Percentiles rank a stretch among this genome's conserved stretches.
phyloP scores from a whole-genome alignment of 495 filamentous ascomycete species.

The Penicillium bialowiezense region DNA sequence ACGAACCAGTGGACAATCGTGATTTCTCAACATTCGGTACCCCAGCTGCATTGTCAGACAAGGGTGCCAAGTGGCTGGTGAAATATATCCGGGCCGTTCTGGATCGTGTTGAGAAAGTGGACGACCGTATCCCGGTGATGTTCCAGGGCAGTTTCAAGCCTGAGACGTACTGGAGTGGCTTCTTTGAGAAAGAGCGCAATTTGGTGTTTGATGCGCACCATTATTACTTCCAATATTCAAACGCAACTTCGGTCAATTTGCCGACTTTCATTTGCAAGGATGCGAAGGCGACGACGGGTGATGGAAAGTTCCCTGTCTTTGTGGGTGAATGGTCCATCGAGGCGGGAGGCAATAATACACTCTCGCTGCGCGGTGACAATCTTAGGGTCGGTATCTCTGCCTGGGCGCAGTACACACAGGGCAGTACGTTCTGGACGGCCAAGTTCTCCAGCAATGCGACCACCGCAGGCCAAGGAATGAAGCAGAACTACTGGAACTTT shows the following conservation, averaged over 20 bases:
- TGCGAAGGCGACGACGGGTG: constrained; percentile 13
- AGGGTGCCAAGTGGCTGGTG: constrained; percentile 25
- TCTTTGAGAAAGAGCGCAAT: constrained; percentile 18
- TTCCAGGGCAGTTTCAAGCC: constrained; percentile 30
- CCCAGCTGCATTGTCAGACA: constrained; percentile 24
- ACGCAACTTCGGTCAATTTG: constrained; percentile 24
- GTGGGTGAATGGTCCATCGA: constrained; percentile 32
- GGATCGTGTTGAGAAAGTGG: constrained; percentile 13
- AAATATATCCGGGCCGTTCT: constrained; percentile 26
- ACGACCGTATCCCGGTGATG: constrained; percentile 26
- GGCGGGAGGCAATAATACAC: constrained; percentile 16
- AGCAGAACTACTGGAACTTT: constrained; percentile 29
- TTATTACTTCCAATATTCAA: constrained; percentile 28
- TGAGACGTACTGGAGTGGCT: constrained; percentile 21
- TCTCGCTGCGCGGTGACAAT: constrained; percentile 23
- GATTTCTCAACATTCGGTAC: constrained; percentile 29
- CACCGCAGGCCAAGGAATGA: constrained; percentile 19
- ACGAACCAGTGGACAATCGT: constrained; percentile 29
- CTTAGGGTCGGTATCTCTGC: constrained; percentile 21
- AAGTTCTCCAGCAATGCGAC: constrained; percentile 23
- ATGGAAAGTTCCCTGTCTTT: constrained; percentile 32
- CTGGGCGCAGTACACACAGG: constrained; percentile 18
- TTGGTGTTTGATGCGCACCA: constrained; percentile 32
- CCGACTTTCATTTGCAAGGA: constrained; percentile 18
- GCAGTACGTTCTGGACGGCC: constrained; percentile 27